Evolutionary conservation across 2,329 filamentous ascomycete species (phyloP).

Genomic region (Didymella arachidicola): DNA sequence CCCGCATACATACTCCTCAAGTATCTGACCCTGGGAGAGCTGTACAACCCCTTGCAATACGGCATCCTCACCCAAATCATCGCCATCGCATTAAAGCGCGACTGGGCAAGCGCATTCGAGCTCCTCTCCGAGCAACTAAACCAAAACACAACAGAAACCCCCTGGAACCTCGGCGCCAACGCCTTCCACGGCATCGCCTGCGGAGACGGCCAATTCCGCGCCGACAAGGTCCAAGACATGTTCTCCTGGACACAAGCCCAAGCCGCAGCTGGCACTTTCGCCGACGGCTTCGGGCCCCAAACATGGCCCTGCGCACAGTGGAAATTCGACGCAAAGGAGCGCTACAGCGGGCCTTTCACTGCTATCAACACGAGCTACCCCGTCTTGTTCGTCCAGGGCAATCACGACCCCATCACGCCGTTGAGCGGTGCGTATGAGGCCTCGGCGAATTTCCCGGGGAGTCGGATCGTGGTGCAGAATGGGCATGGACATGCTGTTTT

Average conservation of each 20-base stretch:
- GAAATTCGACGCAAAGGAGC: slow-evolving; percentile 28
- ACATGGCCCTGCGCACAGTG: slow-evolving; percentile 28
- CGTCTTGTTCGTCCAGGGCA: slow-evolving; percentile 26
- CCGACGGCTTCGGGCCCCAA: slow-evolving; percentile 20
- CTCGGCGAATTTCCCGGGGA: slow-evolving; percentile 23
- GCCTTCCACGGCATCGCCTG: slow-evolving; percentile 26
- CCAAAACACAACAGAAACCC: slow-evolving; percentile 17
- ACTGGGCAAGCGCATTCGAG: slow-evolving; percentile 12
- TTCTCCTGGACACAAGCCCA: slow-evolving; percentile 22
- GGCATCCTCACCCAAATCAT: not conserved
- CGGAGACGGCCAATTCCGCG: slow-evolving; percentile 23
- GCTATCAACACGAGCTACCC: slow-evolving; percentile 27
- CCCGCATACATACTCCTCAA: slow-evolving; percentile 19
- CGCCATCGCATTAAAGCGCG: slow-evolving; percentile 9
- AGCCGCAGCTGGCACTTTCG: slow-evolving; percentile 20
- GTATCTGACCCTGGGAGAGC: slow-evolving; percentile 4
- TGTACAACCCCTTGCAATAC: slow-evolving; percentile 16
- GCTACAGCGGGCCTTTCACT: slow-evolving; percentile 21
- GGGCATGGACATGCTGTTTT: slow-evolving; percentile 23
- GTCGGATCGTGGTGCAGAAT: slow-evolving; percentile 25
- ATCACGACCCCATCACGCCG: slow-evolving; percentile 29
- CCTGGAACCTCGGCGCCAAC: slow-evolving; percentile 20
- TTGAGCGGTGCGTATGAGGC: slow-evolving; percentile 27
- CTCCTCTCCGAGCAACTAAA: not conserved
- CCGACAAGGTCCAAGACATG: slow-evolving; percentile 22